Percentiles rank a stretch among this genome's conserved stretches.
Conservation (phyloP, 2,329 filamentous ascomycete genomes). For the Hypomyces perniciosus region DNA sequence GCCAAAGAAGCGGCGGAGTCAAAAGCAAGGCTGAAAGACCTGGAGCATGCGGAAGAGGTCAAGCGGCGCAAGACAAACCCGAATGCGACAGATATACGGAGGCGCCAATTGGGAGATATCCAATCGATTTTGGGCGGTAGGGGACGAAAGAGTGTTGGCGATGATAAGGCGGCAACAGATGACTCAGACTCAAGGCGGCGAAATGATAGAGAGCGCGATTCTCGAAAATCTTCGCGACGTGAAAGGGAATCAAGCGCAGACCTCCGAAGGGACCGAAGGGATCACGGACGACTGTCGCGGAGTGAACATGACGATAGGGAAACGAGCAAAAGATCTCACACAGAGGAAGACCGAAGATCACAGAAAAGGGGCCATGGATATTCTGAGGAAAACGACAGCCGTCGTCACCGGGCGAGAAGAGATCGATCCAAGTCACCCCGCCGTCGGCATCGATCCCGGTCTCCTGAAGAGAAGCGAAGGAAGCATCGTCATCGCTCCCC, state of each 20-base stretch:
- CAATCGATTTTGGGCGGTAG: constrained; percentile 49
- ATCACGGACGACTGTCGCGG: constrained; percentile 22
- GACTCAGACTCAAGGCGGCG: constrained; percentile 12
- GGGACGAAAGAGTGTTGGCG: constrained; percentile 18
- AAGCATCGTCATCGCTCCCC: constrained; percentile 30
- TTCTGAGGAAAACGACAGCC: constrained; percentile 1
- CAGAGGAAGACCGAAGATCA: constrained; percentile 16
- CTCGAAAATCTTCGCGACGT: constrained; percentile 9
- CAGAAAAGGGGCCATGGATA: constrained; percentile 9
- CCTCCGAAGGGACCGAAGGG: constrained; percentile 8
- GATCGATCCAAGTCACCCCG: constrained; percentile 22
- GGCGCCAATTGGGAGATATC: constrained; percentile 55
- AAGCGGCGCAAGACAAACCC: constrained; percentile 40
- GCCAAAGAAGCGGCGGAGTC: constrained; percentile 81
- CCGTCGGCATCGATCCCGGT: constrained; percentile 24
- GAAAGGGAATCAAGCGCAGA: constrained; percentile 13
- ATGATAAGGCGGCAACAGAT: constrained; percentile 15
- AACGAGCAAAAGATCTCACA: constrained; percentile 6
- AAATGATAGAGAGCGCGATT: background rate
- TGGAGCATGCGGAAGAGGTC: constrained; percentile 45
- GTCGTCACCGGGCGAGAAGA: constrained; percentile 15
- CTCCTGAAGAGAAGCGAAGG: constrained; percentile 24
- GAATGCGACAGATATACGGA: constrained; percentile 45
- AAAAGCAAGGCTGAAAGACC: constrained; percentile 58
- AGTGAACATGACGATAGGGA: constrained; percentile 14